Base-by-base conservation (phyloP, 2,329 filamentous ascomycete genomes). In the Aspergillus nomiae region DNA sequence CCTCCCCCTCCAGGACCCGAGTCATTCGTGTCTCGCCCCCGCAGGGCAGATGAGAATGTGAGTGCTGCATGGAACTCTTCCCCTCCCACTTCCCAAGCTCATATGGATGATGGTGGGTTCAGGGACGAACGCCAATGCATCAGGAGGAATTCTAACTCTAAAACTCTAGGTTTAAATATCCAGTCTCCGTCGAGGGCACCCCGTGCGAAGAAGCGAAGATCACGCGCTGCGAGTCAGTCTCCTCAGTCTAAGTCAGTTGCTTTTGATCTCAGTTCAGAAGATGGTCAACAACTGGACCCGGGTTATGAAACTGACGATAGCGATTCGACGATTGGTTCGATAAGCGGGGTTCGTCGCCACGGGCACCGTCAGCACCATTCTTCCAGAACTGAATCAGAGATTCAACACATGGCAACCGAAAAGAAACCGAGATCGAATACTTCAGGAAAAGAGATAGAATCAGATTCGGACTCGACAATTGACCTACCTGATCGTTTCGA, bases 1-100 rank as follows among this genome's bases (percentile, higher is more conserved):
- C 76, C 74, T 54, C 71, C 74, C 56, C 73, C 73, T 50, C 59
- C 69, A 12, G 77, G 70, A 56, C 70, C 74, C 36, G 76, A 80
- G 62, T 72, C 74, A n/a, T 81, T 81, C 64, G 74, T 75, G 28
- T 69, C 76, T 32, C 70, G 73, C 69, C 72, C 76, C 56, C 72
- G 76, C 65, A 74, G 78, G 67, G 77, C 75, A 63, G 80, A 82
- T 74, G 81, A 83, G 72, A 83, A 83, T 81, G 82, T 84, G 80
- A 83, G 81, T 82, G 74, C 75, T 75, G 72, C 71, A 68, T 67
- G 67, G 66, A 73, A 71, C 67, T 71, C 70, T 71, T 68, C 69
- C 73, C 73, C 71, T 69, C 67, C 73, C 71, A 70, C 71, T 73
- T 72, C 76, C 72, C 70, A 75, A 71, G 69, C 74, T 70, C 74